Conservation (phyloP, 2,329 filamentous ascomycete genomes). For the Fonsecaea monophora region DNA sequence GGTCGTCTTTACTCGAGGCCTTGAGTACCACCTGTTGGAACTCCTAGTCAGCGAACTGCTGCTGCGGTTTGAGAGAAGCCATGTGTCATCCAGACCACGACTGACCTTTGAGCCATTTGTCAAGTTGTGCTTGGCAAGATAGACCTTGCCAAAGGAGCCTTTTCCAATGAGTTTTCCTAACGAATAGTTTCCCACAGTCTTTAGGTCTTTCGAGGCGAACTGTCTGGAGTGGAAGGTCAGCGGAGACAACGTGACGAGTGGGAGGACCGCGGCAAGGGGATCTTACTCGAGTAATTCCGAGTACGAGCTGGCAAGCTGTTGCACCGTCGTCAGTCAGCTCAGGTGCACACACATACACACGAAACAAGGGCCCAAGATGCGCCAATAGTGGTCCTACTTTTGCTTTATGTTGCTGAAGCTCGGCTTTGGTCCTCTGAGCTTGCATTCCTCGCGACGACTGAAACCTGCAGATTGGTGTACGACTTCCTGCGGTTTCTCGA, state of each 20-base stretch:
- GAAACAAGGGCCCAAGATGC: background rate
- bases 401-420: constrained; percentile 65
- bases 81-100: constrained; percentile 22
- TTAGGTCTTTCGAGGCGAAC: constrained; percentile 89
- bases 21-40: constrained; percentile 85
- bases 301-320: constrained; percentile 93
- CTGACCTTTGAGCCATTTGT: constrained; percentile 95
- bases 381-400: constrained; percentile 52
- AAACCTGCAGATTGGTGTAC: constrained; percentile 15
- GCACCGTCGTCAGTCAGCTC: constrained; percentile 34
- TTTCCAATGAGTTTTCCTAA: constrained; percentile 93
- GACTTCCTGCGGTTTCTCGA: constrained; percentile 26
- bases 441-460: constrained; percentile 46
- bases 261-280: constrained; percentile 44
- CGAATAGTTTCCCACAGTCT: constrained; percentile 92
- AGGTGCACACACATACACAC: background rate
- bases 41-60: constrained; percentile 18
- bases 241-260: constrained; percentile 19
- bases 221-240: constrained; percentile 65
- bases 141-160: constrained; percentile 98
- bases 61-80: constrained; percentile 1
- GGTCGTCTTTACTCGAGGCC: constrained; percentile 93
- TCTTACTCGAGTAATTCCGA: constrained; percentile 89
- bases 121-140: constrained; percentile 93
- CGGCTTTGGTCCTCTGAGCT: constrained; percentile 59